Base-by-base conservation (phyloP, 257 asterid species). In the Nyctanthes arbortristis region DNA sequence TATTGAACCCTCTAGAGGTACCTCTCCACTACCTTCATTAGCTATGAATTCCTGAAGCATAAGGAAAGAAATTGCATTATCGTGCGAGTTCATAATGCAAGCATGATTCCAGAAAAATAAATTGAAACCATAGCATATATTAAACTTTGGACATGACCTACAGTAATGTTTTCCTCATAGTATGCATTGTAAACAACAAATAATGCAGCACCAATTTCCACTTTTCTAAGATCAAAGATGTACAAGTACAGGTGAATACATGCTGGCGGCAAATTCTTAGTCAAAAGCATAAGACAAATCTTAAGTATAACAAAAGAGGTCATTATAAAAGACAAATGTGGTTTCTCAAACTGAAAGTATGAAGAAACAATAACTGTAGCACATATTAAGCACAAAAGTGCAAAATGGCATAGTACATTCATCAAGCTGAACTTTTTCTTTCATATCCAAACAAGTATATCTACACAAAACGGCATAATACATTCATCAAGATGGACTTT, bases 1-100 rank as follows among this genome's bases (percentile, higher is more conserved):
- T 79, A 94, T 91, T 61, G 96, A 79, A 69, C 97, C 99, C 78
- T 94, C 99, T 29, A 94, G 89, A 69, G 99, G 97, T 71, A 90
- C 90, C 86, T 88, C 99, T 56, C 97, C 96, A 25, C 80, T 87
- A 63, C 99, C 97, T 91, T 94, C 97, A 74, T 81, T 88, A 67
- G 86, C 81, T 37, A 91, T 84, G 73, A 94, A 94, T 72, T 86
- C 96, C 99, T 94, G 85, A 73, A 72, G 16, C 37, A 30, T 36
- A 68, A 30, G 32, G 61, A 66, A 73, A 56, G 64, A 71, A 14
- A 40, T 47, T 45, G n/a, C 45, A 65, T 61, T 13, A 36, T 58
- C 25, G 49, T 11, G 67, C 49, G 65, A 65, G 79, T 67, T 22
- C 36, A 61, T 59, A 65, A 56, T 5, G 35, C 24, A 22, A 57